These are phyloP conservation scores for Alternaria metachromatica DNA, from an alignment of 2,329 filamentous ascomycete species.

Conservation along the genomic window DNA sequence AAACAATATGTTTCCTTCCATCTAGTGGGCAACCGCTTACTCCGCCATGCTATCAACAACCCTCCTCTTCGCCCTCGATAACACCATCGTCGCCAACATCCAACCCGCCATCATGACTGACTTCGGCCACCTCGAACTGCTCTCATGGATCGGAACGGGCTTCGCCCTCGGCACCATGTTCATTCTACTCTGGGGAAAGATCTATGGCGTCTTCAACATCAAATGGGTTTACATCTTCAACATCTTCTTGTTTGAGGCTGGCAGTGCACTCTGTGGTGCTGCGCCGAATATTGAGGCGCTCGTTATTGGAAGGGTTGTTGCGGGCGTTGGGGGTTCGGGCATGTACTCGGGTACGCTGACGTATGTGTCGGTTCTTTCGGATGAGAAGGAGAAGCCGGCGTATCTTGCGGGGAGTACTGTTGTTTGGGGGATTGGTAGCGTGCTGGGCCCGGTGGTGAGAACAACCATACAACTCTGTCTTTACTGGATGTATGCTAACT, in stretches of 20 bases:
- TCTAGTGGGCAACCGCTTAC: not conserved
- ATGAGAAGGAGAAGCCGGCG: constrained; percentile 41
- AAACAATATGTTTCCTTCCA: not conserved
- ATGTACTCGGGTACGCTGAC: constrained; percentile 46
- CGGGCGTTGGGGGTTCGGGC: constrained; percentile 55
- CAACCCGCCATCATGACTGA: constrained; percentile 33
- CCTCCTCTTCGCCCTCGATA: constrained; percentile 30
- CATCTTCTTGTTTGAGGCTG: constrained; percentile 34
- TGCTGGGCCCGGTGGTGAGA: constrained; percentile 34
- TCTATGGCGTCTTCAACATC: constrained; percentile 53
- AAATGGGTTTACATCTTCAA: constrained; percentile 48
- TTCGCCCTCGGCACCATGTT: constrained; percentile 35
- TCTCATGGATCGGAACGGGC: constrained; percentile 36
- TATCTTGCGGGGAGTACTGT: constrained; percentile 36
- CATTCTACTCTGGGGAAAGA: constrained; percentile 35
- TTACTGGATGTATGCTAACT: not conserved
- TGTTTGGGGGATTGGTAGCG: constrained; percentile 54
- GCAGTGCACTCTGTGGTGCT: constrained; percentile 43
- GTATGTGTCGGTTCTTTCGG: constrained; percentile 5
- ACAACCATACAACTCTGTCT: not conserved
- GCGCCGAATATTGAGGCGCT: constrained; percentile 39
- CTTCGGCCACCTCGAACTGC: constrained; percentile 35
- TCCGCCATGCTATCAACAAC: not conserved
- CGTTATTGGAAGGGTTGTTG: constrained; percentile 54
- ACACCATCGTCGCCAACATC: constrained; percentile 39